A percentile compares a stretch with the other conserved stretches of the same genome.
Evolutionary conservation across 768 basidiomycete genomes (phyloP).

Genomic region (Roridomyces roridus): DNA sequence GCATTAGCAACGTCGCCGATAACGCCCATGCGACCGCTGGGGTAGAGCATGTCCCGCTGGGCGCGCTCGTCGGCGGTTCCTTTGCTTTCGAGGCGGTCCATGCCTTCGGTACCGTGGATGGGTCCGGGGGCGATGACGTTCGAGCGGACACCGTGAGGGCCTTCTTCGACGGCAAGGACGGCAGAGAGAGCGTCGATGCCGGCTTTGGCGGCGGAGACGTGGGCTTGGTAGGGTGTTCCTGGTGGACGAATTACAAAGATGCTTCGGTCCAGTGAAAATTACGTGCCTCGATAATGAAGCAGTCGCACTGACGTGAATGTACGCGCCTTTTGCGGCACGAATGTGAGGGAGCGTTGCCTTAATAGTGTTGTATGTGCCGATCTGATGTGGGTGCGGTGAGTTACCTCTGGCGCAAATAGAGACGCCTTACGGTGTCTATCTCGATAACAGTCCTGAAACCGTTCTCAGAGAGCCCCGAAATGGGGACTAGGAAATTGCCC

Average conservation of each 20-base stretch:
- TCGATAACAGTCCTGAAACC: constrained; percentile 93
- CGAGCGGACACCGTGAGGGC: constrained; percentile 93
- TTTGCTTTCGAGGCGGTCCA: constrained; percentile 55
- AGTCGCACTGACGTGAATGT: constrained; percentile 91
- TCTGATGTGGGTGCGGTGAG: too few species aligned
- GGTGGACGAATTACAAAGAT: neutral
- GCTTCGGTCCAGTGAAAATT: neutral
- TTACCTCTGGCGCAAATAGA: too few species aligned
- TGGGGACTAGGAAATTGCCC: constrained; percentile 93
- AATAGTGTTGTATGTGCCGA: constrained; percentile 93
- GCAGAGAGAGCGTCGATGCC: constrained; percentile 88
- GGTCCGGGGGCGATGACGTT: constrained; percentile 88
- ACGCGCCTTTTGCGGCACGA: constrained; percentile 75
- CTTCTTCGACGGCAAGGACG: constrained; percentile 92
- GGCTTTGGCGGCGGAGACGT: constrained; percentile 95
- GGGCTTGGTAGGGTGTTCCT: constrained; percentile 88
- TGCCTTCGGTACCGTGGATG: constrained; percentile 80
- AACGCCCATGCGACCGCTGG: constrained; percentile 61
- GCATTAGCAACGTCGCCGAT: constrained; percentile 73
- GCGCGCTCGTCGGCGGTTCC: constrained; percentile 18
- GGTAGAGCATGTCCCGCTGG: constrained; percentile 36
- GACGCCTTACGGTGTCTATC: constrained; percentile 88
- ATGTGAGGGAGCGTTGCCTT: constrained; percentile 87
- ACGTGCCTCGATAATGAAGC: constrained; percentile 79
- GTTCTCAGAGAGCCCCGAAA: constrained; percentile 83